Conservation (phyloP, 371 early-diverging fungal genomes). For the Apophysomyces variabilis region DNA sequence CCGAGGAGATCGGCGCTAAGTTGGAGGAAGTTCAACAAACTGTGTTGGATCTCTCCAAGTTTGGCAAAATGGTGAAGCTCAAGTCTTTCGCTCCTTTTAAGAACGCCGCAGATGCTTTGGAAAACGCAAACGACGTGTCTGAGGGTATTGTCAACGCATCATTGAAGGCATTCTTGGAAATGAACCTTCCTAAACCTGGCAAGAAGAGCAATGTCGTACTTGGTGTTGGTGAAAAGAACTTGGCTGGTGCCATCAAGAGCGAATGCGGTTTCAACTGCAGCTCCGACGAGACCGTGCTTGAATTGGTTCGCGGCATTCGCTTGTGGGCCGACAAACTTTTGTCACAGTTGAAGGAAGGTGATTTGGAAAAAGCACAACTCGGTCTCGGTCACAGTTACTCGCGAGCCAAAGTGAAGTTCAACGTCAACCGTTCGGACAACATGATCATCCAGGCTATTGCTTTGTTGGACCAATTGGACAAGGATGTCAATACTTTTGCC, state of each 20-base stretch:
- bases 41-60: conserved; percentile 86
- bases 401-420: conserved; percentile 98
- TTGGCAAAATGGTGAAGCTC: conserved; percentile 90
- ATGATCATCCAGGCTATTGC: conserved; percentile 94
- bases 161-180: conserved; percentile 91
- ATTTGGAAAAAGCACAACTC: conserved; percentile 91
- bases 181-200: conserved; percentile 86
- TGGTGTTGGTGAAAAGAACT: conserved; percentile 94
- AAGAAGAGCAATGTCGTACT: conserved; percentile 77
- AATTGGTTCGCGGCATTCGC: conserved; percentile 93
- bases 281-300: conserved; percentile 80
- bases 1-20: conserved; percentile 95
- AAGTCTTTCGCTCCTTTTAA: conserved; percentile 97
- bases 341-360: conserved; percentile 87
- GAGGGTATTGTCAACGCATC: conserved; percentile 90
- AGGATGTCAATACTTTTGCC: conserved; percentile 93
- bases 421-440: conserved; percentile 92
- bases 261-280: conserved; percentile 80
- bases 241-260: conserved; percentile 89
- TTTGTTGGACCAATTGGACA: conserved; percentile 91
- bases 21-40: conserved; percentile 87
- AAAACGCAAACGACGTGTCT: conserved; percentile 96
- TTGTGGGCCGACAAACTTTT: conserved; percentile 90
- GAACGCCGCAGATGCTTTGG: conserved; percentile 95
- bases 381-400: conserved; percentile 98